These are phyloP conservation scores for Gastrolobium bilobum DNA, from an alignment of 306 rosid genomes.

Conservation along the genomic window DNA sequence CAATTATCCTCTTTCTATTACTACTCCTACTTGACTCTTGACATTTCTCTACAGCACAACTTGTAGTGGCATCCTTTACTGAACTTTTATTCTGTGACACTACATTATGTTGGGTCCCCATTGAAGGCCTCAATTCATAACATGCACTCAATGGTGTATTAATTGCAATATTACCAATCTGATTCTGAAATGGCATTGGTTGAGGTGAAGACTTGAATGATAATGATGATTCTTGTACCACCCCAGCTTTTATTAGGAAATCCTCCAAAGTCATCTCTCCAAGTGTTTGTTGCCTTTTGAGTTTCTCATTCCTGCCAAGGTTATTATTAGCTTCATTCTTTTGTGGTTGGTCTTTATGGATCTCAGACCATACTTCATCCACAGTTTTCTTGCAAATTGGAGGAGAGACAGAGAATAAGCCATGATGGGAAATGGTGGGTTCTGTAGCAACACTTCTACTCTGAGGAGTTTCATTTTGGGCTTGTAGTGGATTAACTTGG, in stretches of 20 bases:
- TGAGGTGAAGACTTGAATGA: constrained; percentile 13
- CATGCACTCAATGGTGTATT: constrained; percentile 38
- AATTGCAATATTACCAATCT: constrained; percentile 9
- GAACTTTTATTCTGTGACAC: constrained; percentile 42
- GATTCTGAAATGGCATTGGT: constrained; percentile 44
- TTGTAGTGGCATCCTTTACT: constrained; percentile 38
- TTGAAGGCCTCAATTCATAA: constrained; percentile 45
- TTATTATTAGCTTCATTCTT: not conserved
- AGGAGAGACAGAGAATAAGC: constrained; percentile 56
- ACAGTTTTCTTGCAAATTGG: constrained; percentile 74
- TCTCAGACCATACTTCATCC: constrained; percentile 79
- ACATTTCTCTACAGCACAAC: constrained; percentile 45
- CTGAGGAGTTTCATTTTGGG: constrained; percentile 31
- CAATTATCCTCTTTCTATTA: constrained; percentile 59
- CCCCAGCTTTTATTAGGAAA: constrained; percentile 79
- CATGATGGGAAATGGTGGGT: constrained; percentile 38
- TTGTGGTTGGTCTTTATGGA: constrained; percentile 52
- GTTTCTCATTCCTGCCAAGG: constrained; percentile 13
- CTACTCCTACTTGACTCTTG: constrained; percentile 52
- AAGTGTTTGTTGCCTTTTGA: constrained; percentile 56
- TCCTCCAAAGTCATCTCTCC: constrained; percentile 81
- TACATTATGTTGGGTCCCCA: constrained; percentile 47
- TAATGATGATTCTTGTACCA: constrained; percentile 58
- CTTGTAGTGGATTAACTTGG: constrained; percentile 36
- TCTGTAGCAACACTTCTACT: constrained; percentile 38